Conservation (phyloP, 2,329 filamentous ascomycete genomes). For the Colletotrichum shisoi region DNA sequence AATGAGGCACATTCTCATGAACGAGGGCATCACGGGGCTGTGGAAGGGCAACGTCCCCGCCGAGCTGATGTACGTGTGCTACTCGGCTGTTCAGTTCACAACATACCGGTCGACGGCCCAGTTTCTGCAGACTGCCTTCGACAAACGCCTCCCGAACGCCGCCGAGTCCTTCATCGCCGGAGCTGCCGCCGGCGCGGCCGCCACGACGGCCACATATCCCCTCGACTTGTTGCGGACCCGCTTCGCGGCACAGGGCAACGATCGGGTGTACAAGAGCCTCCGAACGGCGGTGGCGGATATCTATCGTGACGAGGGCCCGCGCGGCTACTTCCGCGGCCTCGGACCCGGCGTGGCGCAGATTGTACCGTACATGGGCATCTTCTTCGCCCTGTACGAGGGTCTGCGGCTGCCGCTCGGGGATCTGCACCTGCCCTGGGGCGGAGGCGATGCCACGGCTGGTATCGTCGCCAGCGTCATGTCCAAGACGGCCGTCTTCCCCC, state of each 20-base stretch:
- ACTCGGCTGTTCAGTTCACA: slow-evolving; percentile 88
- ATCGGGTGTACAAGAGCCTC: slow-evolving; percentile 80
- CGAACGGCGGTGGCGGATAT: slow-evolving; percentile 76
- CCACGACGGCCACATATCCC: slow-evolving; percentile 87
- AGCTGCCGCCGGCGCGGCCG: slow-evolving; percentile 80
- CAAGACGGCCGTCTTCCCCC: slow-evolving; percentile 90
- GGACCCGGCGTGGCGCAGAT: slow-evolving; percentile 85
- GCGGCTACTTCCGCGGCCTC: slow-evolving; percentile 88
- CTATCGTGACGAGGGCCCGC: slow-evolving; percentile 72
- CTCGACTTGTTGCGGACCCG: slow-evolving; percentile 91
- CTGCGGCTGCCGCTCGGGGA: slow-evolving; percentile 67
- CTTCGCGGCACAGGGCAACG: slow-evolving; percentile 90
- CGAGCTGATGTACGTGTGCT: slow-evolving; percentile 91
- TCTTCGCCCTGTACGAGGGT: slow-evolving; percentile 89
- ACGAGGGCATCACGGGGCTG: slow-evolving; percentile 85
- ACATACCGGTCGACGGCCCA: slow-evolving; percentile 80
- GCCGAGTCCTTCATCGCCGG: slow-evolving; percentile 84
- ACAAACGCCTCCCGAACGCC: slow-evolving; percentile 65
- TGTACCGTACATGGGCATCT: slow-evolving; percentile 95
- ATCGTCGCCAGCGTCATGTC: slow-evolving; percentile 79
- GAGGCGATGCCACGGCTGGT: slow-evolving; percentile 84
- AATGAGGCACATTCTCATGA: slow-evolving; percentile 74
- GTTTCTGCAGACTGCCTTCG: slow-evolving; percentile 62
- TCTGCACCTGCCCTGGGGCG: slow-evolving; percentile 71
- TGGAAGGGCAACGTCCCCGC: slow-evolving; percentile 99